These are phyloP conservation scores for Scytalidium sp. DNA, from an alignment of 2,329 filamentous ascomycete species.

Conservation along the genomic window DNA sequence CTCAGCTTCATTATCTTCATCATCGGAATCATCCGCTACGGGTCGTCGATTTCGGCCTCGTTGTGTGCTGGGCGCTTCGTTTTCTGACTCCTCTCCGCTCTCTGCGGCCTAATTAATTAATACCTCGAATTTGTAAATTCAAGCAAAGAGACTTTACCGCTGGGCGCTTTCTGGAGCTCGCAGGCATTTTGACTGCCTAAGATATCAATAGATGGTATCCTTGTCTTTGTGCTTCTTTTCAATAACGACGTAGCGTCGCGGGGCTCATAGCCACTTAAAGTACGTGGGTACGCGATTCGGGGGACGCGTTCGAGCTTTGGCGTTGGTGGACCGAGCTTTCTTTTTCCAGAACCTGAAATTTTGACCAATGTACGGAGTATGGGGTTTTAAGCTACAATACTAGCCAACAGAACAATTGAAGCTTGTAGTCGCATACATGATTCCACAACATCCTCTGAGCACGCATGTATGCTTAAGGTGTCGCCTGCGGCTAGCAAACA, in stretches of 20 bases:
- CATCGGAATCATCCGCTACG: conserved; percentile 20
- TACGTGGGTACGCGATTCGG: background rate
- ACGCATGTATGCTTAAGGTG: conserved; percentile 30
- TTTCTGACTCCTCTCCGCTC: conserved; percentile 23
- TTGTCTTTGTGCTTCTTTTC: too few species aligned
- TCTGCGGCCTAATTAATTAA: conserved; percentile 17
- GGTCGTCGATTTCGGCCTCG: conserved; percentile 12
- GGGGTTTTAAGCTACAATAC: too few species aligned
- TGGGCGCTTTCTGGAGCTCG: conserved; percentile 18
- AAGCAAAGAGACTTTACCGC: conserved; percentile 12
- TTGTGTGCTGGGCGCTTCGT: conserved; percentile 18
- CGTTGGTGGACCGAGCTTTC: background rate
- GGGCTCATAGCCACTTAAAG: too few species aligned
- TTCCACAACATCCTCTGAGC: conserved; percentile 18
- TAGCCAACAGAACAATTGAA: background rate
- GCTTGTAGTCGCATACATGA: conserved; percentile 32
- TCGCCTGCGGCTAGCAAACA: conserved; percentile 20
- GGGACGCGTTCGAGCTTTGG: conserved; percentile 10
- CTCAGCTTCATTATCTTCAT: conserved; percentile 18
- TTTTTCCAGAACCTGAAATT: background rate
- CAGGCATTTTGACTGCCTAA: conserved; percentile 18
- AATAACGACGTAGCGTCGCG: too few species aligned
- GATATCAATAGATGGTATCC: background rate
- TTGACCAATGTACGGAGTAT: too few species aligned
- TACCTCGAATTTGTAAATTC: background rate